Base-by-base conservation (phyloP, 192 early-diverging fungal genomes). In the Backusella macrospora region DNA sequence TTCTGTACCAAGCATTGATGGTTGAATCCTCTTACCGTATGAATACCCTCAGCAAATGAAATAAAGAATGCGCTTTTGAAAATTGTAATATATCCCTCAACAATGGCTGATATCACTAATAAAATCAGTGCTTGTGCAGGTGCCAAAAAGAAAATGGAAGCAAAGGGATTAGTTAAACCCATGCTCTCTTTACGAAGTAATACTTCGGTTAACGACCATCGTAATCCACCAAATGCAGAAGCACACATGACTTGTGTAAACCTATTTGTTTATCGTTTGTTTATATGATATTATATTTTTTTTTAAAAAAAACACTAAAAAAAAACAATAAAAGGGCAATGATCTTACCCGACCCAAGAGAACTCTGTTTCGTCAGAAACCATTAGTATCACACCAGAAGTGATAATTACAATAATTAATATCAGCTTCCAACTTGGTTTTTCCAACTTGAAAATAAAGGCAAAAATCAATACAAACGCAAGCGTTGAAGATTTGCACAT, bases 181-280 rank as follows among this genome's bases (percentile, higher is more conserved):
- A 94, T 87, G 59, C 83, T 81, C 65, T 88, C 89, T 49, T 89
- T 86, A 52, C 90, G 84, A 16, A 98, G 79, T 14, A 98, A 79
- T 5, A 97, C 83, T 75, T 97, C 94, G 0, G 94, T 97, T 67
- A 97, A 82, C 10, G 93, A 87, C 96, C 95, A 97, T 42, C 96
- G 88, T 59, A 97, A 79, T n/a, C 96, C 96, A 72, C 93, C 88
- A 70, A 95, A 82, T 1, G 92, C 87, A 26, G 95, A 89, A 1
- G 95, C 94, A 6, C 81, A 71, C 78, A 96, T 93, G 38, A 91
- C 94, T 71, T 93, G 84, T 13, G 93, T 45, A 76, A 94, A 92
- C 4, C 86, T 86, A 75, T 18, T 38, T 16, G 26, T 75, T 12
- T 65, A 48, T 49, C 23, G 29, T 72, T 73, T 37, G 46, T 16